Evolutionary conservation across 2,329 filamentous ascomycete species (phyloP).

Genomic region (Alternaria incomplexa): DNA sequence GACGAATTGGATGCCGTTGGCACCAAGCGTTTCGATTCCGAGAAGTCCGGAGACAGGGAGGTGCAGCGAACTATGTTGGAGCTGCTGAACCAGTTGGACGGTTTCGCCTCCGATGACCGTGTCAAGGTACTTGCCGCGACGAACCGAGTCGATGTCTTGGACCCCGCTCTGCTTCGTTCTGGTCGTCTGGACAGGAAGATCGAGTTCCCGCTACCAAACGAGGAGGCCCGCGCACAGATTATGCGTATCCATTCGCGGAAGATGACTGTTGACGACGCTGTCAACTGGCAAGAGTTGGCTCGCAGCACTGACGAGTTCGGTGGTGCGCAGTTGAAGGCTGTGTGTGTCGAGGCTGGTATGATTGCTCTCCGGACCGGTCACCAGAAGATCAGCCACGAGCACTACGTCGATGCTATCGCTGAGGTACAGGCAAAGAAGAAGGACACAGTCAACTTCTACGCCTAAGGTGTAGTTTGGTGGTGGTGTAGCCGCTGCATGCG

Average conservation of each 20-base stretch:
- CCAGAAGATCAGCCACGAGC: slow-evolving; percentile 96
- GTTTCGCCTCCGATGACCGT: slow-evolving; percentile 94
- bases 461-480: slow-evolving; percentile 30
- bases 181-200: slow-evolving; percentile 96
- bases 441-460: slow-evolving; percentile 64
- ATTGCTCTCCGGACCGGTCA: slow-evolving; percentile 93
- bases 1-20: slow-evolving; percentile 98
- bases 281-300: slow-evolving; percentile 96
- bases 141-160: slow-evolving; percentile 91
- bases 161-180: slow-evolving; percentile 88
- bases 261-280: slow-evolving; percentile 91
- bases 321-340: slow-evolving; percentile 95
- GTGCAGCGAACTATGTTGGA: slow-evolving; percentile 99
- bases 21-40: slow-evolving; percentile 97
- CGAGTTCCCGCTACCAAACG: slow-evolving; percentile 96
- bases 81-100: slow-evolving; percentile 96
- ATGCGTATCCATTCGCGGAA: slow-evolving; percentile 96
- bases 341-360: slow-evolving; percentile 99
- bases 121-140: slow-evolving; percentile 97
- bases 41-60: slow-evolving; percentile 97
- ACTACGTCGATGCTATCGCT: slow-evolving; percentile 97
- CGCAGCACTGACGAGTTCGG: slow-evolving; percentile 98
- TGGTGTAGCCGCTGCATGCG: slow-evolving; percentile 27
- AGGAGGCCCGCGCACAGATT: slow-evolving; percentile 96
- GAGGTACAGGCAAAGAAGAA: slow-evolving; percentile 92